A percentile compares a stretch with the other conserved stretches of the same genome.
phyloP scores from a whole-genome alignment of 129 eudicot genomes.

The Apium graveolens region DNA sequence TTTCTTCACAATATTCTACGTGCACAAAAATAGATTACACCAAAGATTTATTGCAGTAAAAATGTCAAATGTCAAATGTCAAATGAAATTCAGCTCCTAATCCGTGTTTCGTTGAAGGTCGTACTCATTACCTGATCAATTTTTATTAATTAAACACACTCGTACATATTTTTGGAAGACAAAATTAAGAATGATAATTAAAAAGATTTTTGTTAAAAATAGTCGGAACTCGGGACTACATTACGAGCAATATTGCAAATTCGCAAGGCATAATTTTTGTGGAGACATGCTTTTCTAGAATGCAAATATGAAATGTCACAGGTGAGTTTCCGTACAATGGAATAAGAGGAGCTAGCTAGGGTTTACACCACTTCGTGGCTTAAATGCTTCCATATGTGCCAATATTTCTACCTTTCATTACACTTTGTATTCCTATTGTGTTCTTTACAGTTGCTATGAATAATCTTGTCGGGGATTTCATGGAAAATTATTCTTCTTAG shows the following conservation, averaged over 20 bases:
- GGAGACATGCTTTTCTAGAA: not conserved
- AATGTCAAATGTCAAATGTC: not conserved
- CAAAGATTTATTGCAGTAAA: not conserved
- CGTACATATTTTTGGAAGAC: too few relatives aligned
- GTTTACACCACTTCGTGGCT: not conserved
- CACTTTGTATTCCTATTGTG: not conserved
- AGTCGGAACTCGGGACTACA: not conserved
- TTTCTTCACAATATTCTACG: not conserved
- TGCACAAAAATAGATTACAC: not conserved
- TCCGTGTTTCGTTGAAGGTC: too few relatives aligned
- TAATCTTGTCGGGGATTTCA: conserved; percentile 7
- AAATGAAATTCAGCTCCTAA: too few relatives aligned
- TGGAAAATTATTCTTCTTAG: not conserved
- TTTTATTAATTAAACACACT: too few relatives aligned
- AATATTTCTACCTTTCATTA: not conserved
- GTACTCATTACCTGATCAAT: too few relatives aligned
- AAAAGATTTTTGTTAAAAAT: too few relatives aligned
- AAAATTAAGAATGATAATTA: too few relatives aligned
- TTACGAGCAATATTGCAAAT: not conserved
- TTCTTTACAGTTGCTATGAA: conserved; percentile 5
- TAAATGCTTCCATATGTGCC: not conserved
- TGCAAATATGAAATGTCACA: not conserved
- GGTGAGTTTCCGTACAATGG: not conserved
- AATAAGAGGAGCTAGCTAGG: not conserved
- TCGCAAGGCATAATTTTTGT: not conserved